phyloP scores from a whole-genome alignment of 1,284 basidiomycete species.

The Papiliotrema flavescens region DNA sequence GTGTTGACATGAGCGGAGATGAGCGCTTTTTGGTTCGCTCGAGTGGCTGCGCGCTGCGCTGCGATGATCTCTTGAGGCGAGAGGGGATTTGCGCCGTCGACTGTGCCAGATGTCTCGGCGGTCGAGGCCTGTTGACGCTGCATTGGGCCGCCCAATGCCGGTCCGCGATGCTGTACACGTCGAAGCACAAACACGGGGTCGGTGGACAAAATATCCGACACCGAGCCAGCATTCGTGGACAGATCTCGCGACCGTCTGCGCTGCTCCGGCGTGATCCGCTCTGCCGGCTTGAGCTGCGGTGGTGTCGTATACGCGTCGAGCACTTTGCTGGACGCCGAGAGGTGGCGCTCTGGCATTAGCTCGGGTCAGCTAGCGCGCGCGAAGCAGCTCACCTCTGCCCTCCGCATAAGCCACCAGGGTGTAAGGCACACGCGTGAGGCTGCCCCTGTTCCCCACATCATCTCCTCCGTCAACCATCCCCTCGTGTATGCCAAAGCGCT shows the following conservation, averaged over 20 bases:
- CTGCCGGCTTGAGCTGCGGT: conserved; percentile 64
- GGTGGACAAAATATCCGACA: conserved; percentile 70
- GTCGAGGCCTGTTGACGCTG: conserved; percentile 13
- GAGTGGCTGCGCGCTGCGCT: conserved; percentile 77
- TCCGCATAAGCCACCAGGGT: conserved; percentile 59
- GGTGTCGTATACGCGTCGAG: conserved; percentile 78
- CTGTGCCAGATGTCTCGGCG: conserved; percentile 2
- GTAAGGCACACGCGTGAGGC: conserved; percentile 74
- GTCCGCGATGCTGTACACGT: conserved; percentile 56
- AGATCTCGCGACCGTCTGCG: conserved; percentile 89
- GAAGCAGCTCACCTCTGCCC: conserved; percentile 59
- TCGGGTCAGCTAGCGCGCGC: neutral
- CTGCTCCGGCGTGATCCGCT: conserved; percentile 59
- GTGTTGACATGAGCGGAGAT: conserved; percentile 78
- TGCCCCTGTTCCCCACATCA: conserved; percentile 89
- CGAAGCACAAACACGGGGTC: conserved; percentile 89
- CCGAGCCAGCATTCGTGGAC: conserved; percentile 61
- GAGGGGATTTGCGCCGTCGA: conserved; percentile 36
- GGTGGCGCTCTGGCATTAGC: conserved; percentile 60
- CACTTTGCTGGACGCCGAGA: conserved; percentile 71
- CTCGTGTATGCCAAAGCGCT: conserved; percentile 87
- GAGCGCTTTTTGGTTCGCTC: conserved; percentile 81
- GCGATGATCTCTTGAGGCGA: conserved; percentile 85
- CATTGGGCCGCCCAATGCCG: conserved; percentile 69
- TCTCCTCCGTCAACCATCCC: conserved; percentile 97